Evolutionary conservation across 371 early-diverging fungal genomes (phyloP), one percentile per base, ranked within the genome.

Genomic region (Funneliformis caledonium): DNA sequence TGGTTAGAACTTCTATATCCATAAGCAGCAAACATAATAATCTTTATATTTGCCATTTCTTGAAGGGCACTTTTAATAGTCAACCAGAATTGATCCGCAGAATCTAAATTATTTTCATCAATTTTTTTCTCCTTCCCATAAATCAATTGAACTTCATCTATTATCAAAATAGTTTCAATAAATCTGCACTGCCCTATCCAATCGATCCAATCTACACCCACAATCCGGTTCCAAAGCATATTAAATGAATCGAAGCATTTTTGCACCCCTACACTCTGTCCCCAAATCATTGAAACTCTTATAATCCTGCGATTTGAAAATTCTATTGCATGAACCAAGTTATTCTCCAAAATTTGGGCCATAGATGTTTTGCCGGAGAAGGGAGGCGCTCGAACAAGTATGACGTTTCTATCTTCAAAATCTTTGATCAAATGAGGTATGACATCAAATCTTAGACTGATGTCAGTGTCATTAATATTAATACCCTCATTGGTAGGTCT

Each of bases 21-120:
- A 67, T 81, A 81, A 0, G 75, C 65, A 4, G 60, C 81, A 59
- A 81, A 81, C 31, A 42, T n/a, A 4, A 67, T 47, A 60, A 81
- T 72, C 22, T 81, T 9, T 11, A 67, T 31, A 48, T 14, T 56
- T 10, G 60, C 16, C 22, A 43, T 0, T 12, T 19, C 68, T 31
- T 81, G 50, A 16, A 69, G 65, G 31, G 10, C 4, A 14, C 52
- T 10, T 52, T 81, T 81, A 67, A 81, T 1, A 14, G 45, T 59
- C 19, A 33, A 16, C 81, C 81, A 81, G 26, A 81, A 74, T 26
- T 16, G 8, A 65, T 76, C 74, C 33, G 74, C 74, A 74, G 37
- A 26, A 42, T 5, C 14, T 73, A 26, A 1, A 42, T 72, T 72
- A 26, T 45, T 50, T 6, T 50, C 52, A 48, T 72, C 48, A 72